Percentiles rank a stretch among this genome's conserved stretches.
Evolutionary conservation across 164 flowering plant genomes (phyloP).

Genomic region (Echeveria elegans): DNA sequence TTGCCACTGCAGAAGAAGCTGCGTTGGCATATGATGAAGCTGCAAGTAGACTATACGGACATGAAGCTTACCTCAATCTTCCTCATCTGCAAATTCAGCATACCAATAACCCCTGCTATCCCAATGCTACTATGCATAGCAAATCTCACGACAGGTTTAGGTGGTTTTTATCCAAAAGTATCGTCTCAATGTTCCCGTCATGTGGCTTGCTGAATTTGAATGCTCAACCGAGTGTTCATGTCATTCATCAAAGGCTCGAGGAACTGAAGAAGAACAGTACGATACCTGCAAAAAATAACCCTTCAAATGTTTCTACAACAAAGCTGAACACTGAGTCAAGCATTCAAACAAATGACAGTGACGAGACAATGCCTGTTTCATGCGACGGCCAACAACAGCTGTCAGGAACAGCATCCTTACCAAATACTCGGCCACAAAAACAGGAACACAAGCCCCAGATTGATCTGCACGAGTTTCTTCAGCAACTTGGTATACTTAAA

Average conservation of each 20-base stretch:
- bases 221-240: constrained; percentile 84
- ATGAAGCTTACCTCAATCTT: constrained; percentile 87
- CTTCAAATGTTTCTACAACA: constrained; percentile 5
- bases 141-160: constrained; percentile 34
- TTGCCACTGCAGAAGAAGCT: constrained; percentile 94
- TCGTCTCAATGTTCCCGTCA: constrained; percentile 69
- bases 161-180: constrained; percentile 75
- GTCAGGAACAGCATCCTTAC: not conserved
- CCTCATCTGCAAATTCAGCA: constrained; percentile 62
- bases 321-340: constrained; percentile 4
- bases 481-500: constrained; percentile 75
- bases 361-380: not conserved
- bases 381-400: not conserved
- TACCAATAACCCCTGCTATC: constrained; percentile 12
- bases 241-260: constrained; percentile 85
- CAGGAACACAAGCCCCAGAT: constrained; percentile 65
- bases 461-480: constrained; percentile 85
- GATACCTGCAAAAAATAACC: not conserved
- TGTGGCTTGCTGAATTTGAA: constrained; percentile 65
- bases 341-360: not conserved
- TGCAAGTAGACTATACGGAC: constrained; percentile 76
- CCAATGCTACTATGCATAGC: too few species aligned
- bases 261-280: constrained; percentile 54
- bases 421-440: not conserved
- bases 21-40: constrained; percentile 99